Conservation (phyloP, 805 yeast genomes). For the Yueomyces sp. region DNA sequence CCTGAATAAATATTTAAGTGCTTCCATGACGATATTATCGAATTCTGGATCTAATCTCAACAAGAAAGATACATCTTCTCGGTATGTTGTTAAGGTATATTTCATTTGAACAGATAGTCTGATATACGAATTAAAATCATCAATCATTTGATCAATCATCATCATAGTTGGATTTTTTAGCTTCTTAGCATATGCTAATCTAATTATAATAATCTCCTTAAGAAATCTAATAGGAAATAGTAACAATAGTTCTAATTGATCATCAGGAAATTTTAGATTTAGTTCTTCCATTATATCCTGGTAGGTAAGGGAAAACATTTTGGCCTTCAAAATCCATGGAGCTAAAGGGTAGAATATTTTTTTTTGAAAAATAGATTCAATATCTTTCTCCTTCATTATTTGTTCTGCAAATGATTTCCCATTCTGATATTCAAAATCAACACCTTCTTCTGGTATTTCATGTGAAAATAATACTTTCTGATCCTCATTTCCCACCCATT, state of each 20-base stretch:
- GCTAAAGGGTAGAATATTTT: slow-evolving; percentile 56
- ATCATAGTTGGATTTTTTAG: slow-evolving; percentile 78
- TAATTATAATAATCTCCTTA: slow-evolving; percentile 60
- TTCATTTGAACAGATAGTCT: slow-evolving; percentile 64
- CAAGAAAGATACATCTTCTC: slow-evolving; percentile 54
- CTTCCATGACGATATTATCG: slow-evolving; percentile 57
- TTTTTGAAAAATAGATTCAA: slow-evolving; percentile 54
- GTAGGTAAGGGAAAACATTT: slow-evolving; percentile 51
- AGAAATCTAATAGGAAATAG: slow-evolving; percentile 69
- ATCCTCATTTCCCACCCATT: slow-evolving; percentile 80
- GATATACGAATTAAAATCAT: slow-evolving; percentile 68
- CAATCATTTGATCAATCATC: slow-evolving; percentile 91
- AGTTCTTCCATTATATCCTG: slow-evolving; percentile 49
- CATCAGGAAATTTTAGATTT: slow-evolving; percentile 62
- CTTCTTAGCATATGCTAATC: slow-evolving; percentile 67
- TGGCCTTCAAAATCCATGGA: slow-evolving; percentile 75
- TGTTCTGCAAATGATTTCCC: slow-evolving; percentile 70
- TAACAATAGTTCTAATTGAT: slow-evolving; percentile 49
- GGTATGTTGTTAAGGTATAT: slow-evolving; percentile 47
- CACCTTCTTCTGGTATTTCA: slow-evolving; percentile 10
- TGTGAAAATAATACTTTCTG: slow-evolving; percentile 11
- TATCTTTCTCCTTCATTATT: slow-evolving; percentile 66
- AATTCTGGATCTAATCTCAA: slow-evolving; percentile 48
- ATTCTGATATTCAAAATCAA: slow-evolving; percentile 33
- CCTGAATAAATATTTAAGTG: slow-evolving; percentile 58